These are phyloP conservation scores for Gossypioides kirkii DNA, from an alignment of 345 rosid genomes.

Conservation along the genomic window DNA sequence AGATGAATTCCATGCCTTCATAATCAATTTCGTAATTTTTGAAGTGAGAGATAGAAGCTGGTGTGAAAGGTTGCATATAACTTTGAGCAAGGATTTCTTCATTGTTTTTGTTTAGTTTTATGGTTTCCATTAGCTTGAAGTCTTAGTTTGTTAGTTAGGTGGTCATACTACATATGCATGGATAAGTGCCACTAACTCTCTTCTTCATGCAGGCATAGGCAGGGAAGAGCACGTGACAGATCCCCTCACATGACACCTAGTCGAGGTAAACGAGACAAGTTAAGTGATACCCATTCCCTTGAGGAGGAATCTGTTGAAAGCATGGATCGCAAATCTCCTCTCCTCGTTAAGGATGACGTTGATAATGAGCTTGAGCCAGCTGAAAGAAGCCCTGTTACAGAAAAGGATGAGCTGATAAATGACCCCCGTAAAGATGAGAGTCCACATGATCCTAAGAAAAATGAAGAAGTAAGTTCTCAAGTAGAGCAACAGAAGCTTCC, in stretches of 20 bases:
- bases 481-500: constrained; percentile 35
- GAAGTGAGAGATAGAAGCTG: not conserved
- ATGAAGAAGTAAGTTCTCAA: constrained; percentile 36
- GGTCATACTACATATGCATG: not conserved
- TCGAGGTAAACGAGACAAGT: constrained; percentile 36
- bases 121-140: not conserved
- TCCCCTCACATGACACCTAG: constrained; percentile 47
- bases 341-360: constrained; percentile 28
- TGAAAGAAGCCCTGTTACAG: constrained; percentile 48
- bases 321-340: constrained; percentile 51
- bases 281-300: constrained; percentile 35
- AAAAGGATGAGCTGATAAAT: constrained; percentile 34
- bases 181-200: not conserved
- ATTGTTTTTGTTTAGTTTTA: not conserved
- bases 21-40: not conserved
- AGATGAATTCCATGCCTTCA: not conserved
- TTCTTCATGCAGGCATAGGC: constrained; percentile 27
- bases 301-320: constrained; percentile 60
- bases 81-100: not conserved
- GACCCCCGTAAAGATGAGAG: constrained; percentile 30
- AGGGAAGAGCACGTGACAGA: constrained; percentile 30
- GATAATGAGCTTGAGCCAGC: constrained; percentile 29
- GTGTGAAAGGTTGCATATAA: not conserved
- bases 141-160: not conserved
- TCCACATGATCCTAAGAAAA: constrained; percentile 24